Evolutionary conservation across 352 stramenopile species (phyloP).

Genomic region (Elongisporangium undulatum): DNA sequence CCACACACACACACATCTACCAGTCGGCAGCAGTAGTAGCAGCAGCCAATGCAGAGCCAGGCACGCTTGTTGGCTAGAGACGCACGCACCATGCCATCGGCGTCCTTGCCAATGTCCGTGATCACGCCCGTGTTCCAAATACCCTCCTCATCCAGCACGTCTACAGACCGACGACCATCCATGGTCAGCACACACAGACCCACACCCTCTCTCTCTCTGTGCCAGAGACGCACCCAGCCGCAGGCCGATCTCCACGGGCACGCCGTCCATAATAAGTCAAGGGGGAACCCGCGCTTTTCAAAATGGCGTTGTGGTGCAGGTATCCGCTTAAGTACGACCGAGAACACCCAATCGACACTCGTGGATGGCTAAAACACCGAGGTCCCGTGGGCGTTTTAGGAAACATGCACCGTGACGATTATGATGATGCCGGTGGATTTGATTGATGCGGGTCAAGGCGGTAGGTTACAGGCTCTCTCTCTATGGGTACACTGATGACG

Average conservation of each 20-base stretch:
- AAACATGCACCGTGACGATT: no score
- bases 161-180: constrained; percentile 12
- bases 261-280: constrained; percentile 22
- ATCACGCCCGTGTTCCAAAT: constrained; percentile 81
- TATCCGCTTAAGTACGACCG: neutral
- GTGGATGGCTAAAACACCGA: neutral
- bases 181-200: constrained; percentile 3
- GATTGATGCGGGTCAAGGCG: neutral
- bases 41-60: no score
- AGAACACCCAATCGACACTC: neutral
- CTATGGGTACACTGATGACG: neutral
- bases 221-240: constrained; percentile 66
- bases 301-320: neutral
- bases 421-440: neutral
- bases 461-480: neutral
- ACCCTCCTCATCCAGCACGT: constrained; percentile 77
- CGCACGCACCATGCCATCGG: constrained; percentile 37
- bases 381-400: neutral
- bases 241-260: constrained; percentile 65
- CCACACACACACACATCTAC: no score
- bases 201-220: no score
- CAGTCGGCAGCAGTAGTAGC: no score
- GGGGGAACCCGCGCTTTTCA: neutral
- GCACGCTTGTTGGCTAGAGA: no score
- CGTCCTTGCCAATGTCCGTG: constrained; percentile 59